A percentile compares a stretch with the other conserved stretches of the same genome.
These are phyloP conservation scores for Tephrocybe sp. DNA, from an alignment of 768 basidiomycete genomes.

Conservation along the genomic window DNA sequence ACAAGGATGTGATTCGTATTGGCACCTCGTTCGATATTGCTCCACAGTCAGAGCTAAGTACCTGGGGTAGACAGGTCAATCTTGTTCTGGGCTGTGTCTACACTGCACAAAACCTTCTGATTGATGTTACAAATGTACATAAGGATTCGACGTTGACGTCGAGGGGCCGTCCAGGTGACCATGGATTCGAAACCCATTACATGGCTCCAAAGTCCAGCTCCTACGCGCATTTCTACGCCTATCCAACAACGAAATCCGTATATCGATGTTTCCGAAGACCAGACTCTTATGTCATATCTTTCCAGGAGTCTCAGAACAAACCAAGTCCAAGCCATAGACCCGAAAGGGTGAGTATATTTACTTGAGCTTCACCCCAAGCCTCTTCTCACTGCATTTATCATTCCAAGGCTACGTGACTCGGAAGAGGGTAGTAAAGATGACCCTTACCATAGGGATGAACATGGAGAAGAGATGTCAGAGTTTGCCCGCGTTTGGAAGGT, in stretches of 20 bases:
- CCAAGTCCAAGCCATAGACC: slow-evolving; percentile 2
- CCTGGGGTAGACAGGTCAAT: no score
- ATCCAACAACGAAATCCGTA: slow-evolving; percentile 7
- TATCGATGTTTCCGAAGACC: slow-evolving; percentile 2
- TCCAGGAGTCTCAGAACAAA: slow-evolving; percentile 8
- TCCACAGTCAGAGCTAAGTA: no score
- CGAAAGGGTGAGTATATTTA: slow-evolving; percentile 4
- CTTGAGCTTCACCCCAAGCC: neutral
- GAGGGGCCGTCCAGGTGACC: no score
- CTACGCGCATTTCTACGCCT: slow-evolving; percentile 11
- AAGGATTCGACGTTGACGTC: no score
- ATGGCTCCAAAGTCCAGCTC: slow-evolving; percentile 9
- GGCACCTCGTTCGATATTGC: no score
- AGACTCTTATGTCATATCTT: neutral
- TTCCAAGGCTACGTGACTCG: neutral
- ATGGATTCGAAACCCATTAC: slow-evolving; percentile 2
- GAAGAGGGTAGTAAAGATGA: neutral
- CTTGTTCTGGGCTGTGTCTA: no score
- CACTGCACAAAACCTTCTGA: no score
- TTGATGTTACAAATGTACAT: no score
- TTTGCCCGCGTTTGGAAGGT: slow-evolving; percentile 37
- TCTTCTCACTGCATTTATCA: neutral
- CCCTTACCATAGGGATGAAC: slow-evolving; percentile 21
- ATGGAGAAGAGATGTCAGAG: slow-evolving; percentile 31
- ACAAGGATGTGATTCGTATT: no score